Evolutionary conservation across 768 basidiomycete species (phyloP), one percentile per base, ranked within the genome.

Genomic region (Tylopilus balloui): DNA sequence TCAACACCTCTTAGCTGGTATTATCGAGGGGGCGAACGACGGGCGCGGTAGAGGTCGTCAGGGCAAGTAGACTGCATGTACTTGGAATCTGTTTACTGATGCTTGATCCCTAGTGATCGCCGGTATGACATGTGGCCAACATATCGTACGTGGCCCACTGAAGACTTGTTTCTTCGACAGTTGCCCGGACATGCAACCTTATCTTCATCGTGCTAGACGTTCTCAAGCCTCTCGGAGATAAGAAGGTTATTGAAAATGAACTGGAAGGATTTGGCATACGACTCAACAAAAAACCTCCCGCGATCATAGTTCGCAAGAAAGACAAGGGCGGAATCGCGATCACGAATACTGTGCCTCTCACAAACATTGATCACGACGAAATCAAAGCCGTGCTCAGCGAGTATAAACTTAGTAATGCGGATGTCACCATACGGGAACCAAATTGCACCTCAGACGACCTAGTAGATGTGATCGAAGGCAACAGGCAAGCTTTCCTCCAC

Each of bases 161-260:
- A 56, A 44, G 39, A 43, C 40, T 36, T 38, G 17, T 45, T 47
- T 41, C 28, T 23, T 27, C 24, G 37, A 24, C 71, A 91, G 96
- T 99, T 56, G 95, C 96, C 8, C 84, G 96, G 51, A 98, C 96
- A 34, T 98, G 96, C 68, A 92, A 97, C 68, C 83, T 98, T 29
- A 97, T 99, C 52, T 98, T 98, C 70, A 98, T 99, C 67, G 89
- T 98, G 24, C 81, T 99, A 42, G 96, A 99, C 62, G 96, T 99
- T 23, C 80, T 96, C 29, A 99, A 98, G 71, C 96, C 96, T n/a
- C 80, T 98, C 15, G 89, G 87, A 21, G 95, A 98, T 74, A 92
- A 96, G 63, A 86, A 78, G 50, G 72, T 96, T 60, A 91, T 99
- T 50, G 92, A 97, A 70, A 62, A 75, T 28, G 96, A 99, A 67